Evolutionary conservation across 2,329 filamentous ascomycete genomes (phyloP).

Genomic region (Claviceps fusiformis): DNA sequence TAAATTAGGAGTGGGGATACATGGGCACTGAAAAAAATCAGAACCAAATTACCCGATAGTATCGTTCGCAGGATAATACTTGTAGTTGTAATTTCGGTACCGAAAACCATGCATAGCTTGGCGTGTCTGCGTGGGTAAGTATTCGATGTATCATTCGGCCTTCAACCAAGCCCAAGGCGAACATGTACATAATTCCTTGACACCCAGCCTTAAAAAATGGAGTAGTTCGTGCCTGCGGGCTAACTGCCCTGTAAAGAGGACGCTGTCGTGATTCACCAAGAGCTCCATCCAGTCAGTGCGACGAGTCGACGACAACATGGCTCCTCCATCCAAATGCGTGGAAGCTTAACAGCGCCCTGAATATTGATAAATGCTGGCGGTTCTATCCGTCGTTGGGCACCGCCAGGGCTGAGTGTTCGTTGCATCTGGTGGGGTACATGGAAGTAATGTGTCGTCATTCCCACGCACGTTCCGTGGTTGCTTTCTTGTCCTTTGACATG

Average conservation of each 20-base stretch:
- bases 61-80: background rate
- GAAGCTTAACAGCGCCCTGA: no score
- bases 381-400: no score
- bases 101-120: background rate
- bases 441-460: background rate
- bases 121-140: background rate
- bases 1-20: background rate
- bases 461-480: background rate
- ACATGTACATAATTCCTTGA: background rate
- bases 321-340: no score
- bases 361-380: no score
- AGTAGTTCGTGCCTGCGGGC: background rate
- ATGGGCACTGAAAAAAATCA: background rate
- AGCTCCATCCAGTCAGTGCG: background rate
- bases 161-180: background rate
- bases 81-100: background rate
- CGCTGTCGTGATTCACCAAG: background rate
- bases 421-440: background rate
- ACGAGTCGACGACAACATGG: background rate
- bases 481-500: background rate
- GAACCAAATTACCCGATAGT: background rate
- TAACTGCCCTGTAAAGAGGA: background rate
- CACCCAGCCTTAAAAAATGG: background rate
- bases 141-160: no score
- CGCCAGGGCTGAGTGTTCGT: no score